phyloP scores from a whole-genome alignment of 805 yeast genomes.

The Schizosaccharomyces lindneri region DNA sequence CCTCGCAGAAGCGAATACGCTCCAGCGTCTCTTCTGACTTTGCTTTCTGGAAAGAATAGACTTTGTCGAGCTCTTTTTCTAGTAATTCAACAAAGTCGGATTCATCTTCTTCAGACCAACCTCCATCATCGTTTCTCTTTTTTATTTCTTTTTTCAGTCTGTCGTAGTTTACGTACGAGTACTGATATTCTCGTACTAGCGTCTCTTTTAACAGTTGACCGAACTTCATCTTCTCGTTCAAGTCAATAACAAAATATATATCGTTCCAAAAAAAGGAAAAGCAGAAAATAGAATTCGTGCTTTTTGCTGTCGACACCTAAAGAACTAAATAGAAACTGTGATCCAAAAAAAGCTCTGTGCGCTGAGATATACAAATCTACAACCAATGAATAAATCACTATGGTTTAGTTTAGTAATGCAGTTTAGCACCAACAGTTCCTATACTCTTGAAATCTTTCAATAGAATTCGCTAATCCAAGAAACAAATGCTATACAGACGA shows the following conservation, averaged over 20 bases:
- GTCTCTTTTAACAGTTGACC: constrained; percentile 69
- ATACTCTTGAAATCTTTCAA: too few relatives aligned
- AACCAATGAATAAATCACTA: too few relatives aligned
- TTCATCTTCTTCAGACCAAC: constrained; percentile 59
- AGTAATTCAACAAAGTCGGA: constrained; percentile 52
- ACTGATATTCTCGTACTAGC: constrained; percentile 9
- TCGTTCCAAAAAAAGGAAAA: not conserved
- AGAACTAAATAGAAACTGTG: too few relatives aligned
- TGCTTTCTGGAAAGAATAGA: constrained; percentile 70
- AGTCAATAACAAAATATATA: not conserved
- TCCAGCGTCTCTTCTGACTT: constrained; percentile 68
- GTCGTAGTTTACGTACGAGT: constrained; percentile 79
- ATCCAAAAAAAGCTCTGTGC: too few relatives aligned
- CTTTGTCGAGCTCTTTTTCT: constrained; percentile 77
- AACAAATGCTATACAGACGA: too few relatives aligned
- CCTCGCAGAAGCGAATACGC: constrained; percentile 61
- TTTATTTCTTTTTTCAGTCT: constrained; percentile 49
- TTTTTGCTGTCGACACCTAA: too few relatives aligned
- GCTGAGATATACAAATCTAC: too few relatives aligned
- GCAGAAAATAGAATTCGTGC: too few relatives aligned
- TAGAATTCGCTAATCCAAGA: too few relatives aligned
- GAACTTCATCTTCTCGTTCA: constrained; percentile 42
- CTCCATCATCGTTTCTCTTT: constrained; percentile 21
- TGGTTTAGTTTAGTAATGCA: too few relatives aligned
- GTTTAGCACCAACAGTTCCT: too few relatives aligned